A percentile compares a stretch with the other conserved stretches of the same genome.
Conservation (phyloP, 2,329 filamentous ascomycete genomes). For the Penicillium sp. region DNA sequence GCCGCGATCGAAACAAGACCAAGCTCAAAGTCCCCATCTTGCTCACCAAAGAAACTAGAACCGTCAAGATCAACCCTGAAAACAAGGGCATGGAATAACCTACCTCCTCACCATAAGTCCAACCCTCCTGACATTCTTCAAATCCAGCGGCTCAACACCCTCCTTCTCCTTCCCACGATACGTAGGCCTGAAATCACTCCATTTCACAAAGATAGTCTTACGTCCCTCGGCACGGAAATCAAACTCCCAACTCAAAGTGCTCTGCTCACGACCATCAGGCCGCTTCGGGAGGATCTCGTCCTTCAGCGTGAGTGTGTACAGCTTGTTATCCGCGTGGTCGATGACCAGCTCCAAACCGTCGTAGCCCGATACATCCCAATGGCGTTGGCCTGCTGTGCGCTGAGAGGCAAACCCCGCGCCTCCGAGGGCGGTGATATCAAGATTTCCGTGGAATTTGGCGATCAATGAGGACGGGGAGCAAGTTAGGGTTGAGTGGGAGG, state of each 20-base stretch:
- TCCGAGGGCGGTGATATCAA: constrained; percentile 70
- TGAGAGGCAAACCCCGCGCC: constrained; percentile 80
- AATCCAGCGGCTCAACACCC: constrained; percentile 57
- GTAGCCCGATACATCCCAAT: constrained; percentile 61
- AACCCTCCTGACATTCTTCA: constrained; percentile 58
- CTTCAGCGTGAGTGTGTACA: constrained; percentile 70
- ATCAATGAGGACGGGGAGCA: constrained; percentile 30
- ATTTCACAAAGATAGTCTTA: constrained; percentile 53
- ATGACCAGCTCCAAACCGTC: constrained; percentile 57
- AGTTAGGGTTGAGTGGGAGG: constrained; percentile 53
- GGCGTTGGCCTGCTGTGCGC: constrained; percentile 55
- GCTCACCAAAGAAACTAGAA: constrained; percentile 67
- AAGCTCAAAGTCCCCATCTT: constrained; percentile 63
- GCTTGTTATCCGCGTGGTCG: constrained; percentile 53
- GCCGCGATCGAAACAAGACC: constrained; percentile 54
- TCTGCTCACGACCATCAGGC: constrained; percentile 62
- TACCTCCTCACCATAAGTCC: constrained; percentile 80
- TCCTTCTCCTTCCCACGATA: constrained; percentile 63
- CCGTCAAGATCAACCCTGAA: background rate
- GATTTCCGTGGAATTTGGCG: constrained; percentile 59
- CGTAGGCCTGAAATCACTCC: constrained; percentile 62
- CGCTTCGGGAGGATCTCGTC: constrained; percentile 57
- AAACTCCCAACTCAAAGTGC: constrained; percentile 68
- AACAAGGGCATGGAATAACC: constrained; percentile 13
- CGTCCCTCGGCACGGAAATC: constrained; percentile 50